Base-by-base conservation (phyloP, 108 stramenopile species). In the Seminavis robusta region DNA sequence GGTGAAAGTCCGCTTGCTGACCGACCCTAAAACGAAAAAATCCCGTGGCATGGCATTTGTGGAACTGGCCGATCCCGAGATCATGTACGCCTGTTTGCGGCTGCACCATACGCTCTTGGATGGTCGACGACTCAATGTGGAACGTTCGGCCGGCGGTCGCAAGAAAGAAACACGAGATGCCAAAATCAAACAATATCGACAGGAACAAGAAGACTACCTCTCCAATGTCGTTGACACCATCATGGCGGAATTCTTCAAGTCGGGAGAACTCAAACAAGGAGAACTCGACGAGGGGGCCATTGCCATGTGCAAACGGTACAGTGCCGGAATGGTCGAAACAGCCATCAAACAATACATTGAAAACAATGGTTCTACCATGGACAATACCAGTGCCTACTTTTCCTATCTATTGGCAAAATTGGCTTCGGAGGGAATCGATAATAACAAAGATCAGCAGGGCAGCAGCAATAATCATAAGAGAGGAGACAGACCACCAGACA, bases 221-320 rank as follows among this genome's bases (percentile, higher is more conserved):
- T 79, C 81, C 15, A 61, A 84, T 48, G 80, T 86, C 6, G 81
- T 94, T 28, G 80, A 90, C 42, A 74, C 78, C 10, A 90, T 97
- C 15, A 33, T 97, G 0, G 30, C 57, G 17, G 83, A 90, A 34
- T 80, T 81, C 51, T 70, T 81, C 2, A 60, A 71, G 11, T 83
- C 65, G 36, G 94, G 94, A 1, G 77, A 90, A 34, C 70, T 97
- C 2, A 41, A 69, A 19, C 69, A 84, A 50, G 79, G 70, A 9
- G 95, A 97, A 77, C 69, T 97, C 41, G 95, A 97, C 52, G 89
- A 91, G 16, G 84, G 86, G n/a, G 88, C 86, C 26, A 74, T 87
- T 56, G 73, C 53, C 31, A 47, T 94, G 56, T 88, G 84, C 61
- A 83, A 83, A 56, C 69, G 92, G n/a, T 88, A 90, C 59, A 74